Base-by-base conservation (phyloP, 257 asterid genomes). In the Parsonsia alboflavescens region DNA sequence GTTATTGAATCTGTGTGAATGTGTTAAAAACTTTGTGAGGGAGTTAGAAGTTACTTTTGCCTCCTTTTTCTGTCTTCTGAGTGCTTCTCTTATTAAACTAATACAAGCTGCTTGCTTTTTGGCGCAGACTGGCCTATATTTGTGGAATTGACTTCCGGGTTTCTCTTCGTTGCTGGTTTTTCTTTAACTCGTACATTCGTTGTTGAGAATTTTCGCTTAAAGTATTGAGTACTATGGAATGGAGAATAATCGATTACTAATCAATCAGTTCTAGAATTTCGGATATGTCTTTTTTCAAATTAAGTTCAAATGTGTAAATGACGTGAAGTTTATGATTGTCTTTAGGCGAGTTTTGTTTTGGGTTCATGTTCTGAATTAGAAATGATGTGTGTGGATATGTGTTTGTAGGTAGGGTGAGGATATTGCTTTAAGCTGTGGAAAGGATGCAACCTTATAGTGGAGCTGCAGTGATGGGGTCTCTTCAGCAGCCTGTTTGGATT, bases 391-490 rank as follows among this genome's bases (percentile, higher is more conserved):
- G n/a, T 73, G 28, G 13, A 26, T n/a, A 22, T 33, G 8, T 17
- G 39, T 30, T 53, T 71, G 77, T 61, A 71, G 73, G 33, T 41
- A 49, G 48, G 71, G 63, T 33, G 54, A 49, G 39, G 63, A 39
- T 39, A 49, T 15, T 53, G 41, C 39, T 52, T 7, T 21, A 15
- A 73, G 9, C 17, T 48, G n/a, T n/a, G 71, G 26, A 54, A 75
- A 77, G 9, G 52, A 87, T 89, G 92, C 92, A 87, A 77, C 84
- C 86, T 82, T 89, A 84, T 68, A 72, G 86, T 79, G 90, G 93
- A 68, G 81, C 88, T 67, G 82, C 89, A 71, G 83, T 80, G 39
- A 89, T 88, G 84, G 79, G 83, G 73, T 83, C 90, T 73, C 73
- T 88, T 81, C 95, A 84, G 74, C 90, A 85, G 33, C 86, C 89